These are phyloP conservation scores for Arachis stenosperma DNA, from an alignment of 306 rosid species.

Conservation along the genomic window DNA sequence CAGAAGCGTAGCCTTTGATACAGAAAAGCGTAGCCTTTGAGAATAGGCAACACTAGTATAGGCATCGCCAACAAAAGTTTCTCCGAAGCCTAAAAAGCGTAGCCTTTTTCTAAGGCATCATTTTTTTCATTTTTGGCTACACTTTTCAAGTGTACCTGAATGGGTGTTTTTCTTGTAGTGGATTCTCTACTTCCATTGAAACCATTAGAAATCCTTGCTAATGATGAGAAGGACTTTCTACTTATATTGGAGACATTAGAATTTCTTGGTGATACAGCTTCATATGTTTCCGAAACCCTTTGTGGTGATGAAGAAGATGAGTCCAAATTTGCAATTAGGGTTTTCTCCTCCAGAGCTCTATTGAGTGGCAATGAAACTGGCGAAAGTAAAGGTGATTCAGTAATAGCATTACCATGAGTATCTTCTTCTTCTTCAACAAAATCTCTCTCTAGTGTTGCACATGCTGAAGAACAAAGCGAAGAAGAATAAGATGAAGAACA, in stretches of 20 bases:
- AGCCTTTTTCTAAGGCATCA: no score
- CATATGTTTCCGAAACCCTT: conserved; percentile 17
- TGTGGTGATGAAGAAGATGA: conserved; percentile 18
- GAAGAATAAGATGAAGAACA: conserved; percentile 23
- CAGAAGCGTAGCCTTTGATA: no score
- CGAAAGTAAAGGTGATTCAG: conserved; percentile 28
- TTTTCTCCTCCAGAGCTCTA: conserved; percentile 12
- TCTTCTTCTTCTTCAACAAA: conserved; percentile 10
- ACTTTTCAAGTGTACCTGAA: no score
- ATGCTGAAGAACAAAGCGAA: conserved; percentile 29
- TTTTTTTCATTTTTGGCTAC: no score
- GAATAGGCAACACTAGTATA: no score
- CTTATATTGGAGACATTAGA: conserved; percentile 44
- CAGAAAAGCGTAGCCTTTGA: no score
- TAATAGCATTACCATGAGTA: neutral
- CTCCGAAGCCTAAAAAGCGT: no score
- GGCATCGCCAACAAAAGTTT: no score
- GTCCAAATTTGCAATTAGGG: neutral
- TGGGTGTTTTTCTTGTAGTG: no score
- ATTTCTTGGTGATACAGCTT: conserved; percentile 22
- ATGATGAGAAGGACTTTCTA: conserved; percentile 19
- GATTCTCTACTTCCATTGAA: no score
- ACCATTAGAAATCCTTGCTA: neutral
- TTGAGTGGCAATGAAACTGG: conserved; percentile 24
- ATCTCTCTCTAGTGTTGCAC: conserved; percentile 44